These are phyloP conservation scores for Raddia distichophylla DNA, from an alignment of 176 grass and related monocot species.

Conservation along the genomic window DNA sequence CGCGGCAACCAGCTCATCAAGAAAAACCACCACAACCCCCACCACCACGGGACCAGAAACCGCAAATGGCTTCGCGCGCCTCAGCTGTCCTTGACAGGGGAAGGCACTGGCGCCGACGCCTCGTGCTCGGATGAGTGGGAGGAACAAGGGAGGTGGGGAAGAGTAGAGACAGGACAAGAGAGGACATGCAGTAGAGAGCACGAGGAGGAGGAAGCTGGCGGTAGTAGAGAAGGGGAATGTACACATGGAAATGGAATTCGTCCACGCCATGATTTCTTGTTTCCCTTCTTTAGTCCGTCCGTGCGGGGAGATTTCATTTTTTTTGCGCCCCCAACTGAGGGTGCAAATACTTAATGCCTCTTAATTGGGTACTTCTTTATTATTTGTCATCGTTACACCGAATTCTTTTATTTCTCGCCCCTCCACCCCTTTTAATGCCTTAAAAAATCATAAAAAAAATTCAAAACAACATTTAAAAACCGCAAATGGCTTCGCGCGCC, in stretches of 20 bases:
- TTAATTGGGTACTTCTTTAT: too few species aligned
- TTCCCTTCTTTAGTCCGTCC: neutral
- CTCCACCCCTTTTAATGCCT: too few species aligned
- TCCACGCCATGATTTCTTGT: neutral
- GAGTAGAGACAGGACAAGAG: constrained; percentile 46
- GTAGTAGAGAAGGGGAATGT: constrained; percentile 4
- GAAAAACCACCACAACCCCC: neutral
- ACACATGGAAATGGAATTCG: constrained; percentile 36
- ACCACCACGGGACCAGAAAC: constrained; percentile 29
- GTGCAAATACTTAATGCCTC: too few species aligned
- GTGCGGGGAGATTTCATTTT: too few species aligned
- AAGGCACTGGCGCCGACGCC: constrained; percentile 7
- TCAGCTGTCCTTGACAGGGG: constrained; percentile 35
- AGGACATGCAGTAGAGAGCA: constrained; percentile 48
- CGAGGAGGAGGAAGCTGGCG: constrained; percentile 25
- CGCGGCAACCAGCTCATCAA: constrained; percentile 44
- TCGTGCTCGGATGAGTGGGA: constrained; percentile 13
- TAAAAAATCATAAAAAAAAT: too few species aligned
- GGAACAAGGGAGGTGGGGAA: constrained; percentile 22
- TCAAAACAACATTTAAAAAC: too few species aligned
- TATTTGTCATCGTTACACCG: too few species aligned
- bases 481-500: constrained; percentile 29
- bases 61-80: constrained; percentile 29
- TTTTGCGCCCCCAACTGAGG: too few species aligned
- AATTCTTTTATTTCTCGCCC: too few species aligned